Evolutionary conservation across 345 rosid species (phyloP), one percentile per base, ranked within the genome.

Genomic region (Trapa incisa): DNA sequence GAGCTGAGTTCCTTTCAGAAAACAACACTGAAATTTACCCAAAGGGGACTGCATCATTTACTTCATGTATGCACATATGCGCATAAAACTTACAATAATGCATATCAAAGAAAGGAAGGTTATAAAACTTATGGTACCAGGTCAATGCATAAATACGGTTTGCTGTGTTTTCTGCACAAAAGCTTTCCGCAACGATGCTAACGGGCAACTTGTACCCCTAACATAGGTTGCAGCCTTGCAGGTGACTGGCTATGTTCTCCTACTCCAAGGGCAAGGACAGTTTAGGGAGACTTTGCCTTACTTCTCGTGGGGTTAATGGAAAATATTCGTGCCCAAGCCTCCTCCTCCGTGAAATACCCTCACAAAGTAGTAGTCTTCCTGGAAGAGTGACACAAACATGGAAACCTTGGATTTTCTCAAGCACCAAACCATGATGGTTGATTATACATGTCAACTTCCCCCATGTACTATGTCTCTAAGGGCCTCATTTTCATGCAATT

Each of bases 1-100:
- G 63, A 35, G 38, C 7, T 58, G 38, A 58, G 63, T 58, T 58
- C 38, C 63, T 58, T 58, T 58, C 63, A 16, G 63, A 58, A 58
- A 58, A 58, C 63, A 58, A 58, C 63, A 58, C 63, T 58, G 11
- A 29, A 58, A 58, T 58, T 58, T 58, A 58, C 63, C 32, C 63
- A 32, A 58, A 9, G 35, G 63, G 37, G 4, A 58, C 15, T 58
- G 37, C 37, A 58, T 35, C 63, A 58, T 8, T 58, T 58, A 58
- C 63, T 57, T 7, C 14, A 50, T 50, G 6, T 16, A 17, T 50
- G 14, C 22, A 58, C 8, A 16, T 54, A 16, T 54, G 60, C 29
- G 33, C 29, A 16, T 35, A 54, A 45, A 6, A 45, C 12, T 45
- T 13, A 45, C 48, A n/a, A 33, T 35, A 8, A 58, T 32, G 37